Evolutionary conservation across 345 rosid species (phyloP).

Genomic region (Combretum micranthum): DNA sequence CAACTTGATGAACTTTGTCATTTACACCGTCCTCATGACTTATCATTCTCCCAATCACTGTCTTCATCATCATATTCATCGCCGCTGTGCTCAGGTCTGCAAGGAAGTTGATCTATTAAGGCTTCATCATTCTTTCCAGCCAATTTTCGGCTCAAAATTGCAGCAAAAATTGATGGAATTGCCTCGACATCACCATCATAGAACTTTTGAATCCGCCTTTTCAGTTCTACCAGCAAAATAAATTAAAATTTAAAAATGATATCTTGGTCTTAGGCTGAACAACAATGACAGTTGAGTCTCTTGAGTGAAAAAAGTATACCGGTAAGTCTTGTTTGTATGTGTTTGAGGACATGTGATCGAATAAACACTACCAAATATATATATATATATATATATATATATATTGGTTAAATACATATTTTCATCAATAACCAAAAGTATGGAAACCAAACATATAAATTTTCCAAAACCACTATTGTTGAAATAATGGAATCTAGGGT

Average conservation of each 20-base stretch:
- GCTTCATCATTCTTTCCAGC: constrained; percentile 49
- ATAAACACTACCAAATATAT: too few relatives aligned
- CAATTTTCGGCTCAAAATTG: constrained; percentile 53
- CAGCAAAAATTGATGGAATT: constrained; percentile 52
- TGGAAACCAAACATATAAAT: too few relatives aligned
- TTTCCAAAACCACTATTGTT: too few relatives aligned
- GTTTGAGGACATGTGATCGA: too few relatives aligned
- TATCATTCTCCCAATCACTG: constrained; percentile 3
- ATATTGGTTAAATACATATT: too few relatives aligned
- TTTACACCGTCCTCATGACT: not conserved
- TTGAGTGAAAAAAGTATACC: not conserved
- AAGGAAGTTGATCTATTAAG: constrained; percentile 13
- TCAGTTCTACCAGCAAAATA: constrained; percentile 39
- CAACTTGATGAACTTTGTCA: not conserved
- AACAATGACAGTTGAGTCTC: not conserved
- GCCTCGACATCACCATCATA: constrained; percentile 50
- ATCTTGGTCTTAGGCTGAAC: not conserved
- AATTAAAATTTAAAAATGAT: not conserved
- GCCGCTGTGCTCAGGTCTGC: not conserved
- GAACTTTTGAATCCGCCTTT: constrained; percentile 34
- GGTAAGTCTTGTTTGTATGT: too few relatives aligned
- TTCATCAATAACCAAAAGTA: too few relatives aligned
- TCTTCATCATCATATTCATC: constrained; percentile 9
- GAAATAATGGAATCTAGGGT: too few relatives aligned
- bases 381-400: too few relatives aligned